Evolutionary conservation across 1,139 yeast species (phyloP), one percentile per base, ranked within the genome.

Genomic region (Yamadazyma jaroonii): DNA sequence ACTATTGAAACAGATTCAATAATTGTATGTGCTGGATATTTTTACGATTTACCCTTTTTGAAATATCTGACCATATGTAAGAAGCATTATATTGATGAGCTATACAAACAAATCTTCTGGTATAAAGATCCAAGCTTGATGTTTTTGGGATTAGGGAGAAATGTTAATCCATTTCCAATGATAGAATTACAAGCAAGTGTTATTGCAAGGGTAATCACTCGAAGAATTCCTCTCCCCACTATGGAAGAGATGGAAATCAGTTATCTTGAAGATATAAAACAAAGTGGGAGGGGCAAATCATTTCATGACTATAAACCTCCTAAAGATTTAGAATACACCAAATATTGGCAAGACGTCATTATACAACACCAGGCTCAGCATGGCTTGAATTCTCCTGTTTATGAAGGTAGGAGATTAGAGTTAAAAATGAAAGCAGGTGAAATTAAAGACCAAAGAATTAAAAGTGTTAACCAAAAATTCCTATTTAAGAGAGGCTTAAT

Each of bases 1-100:
- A 67, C 65, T 11, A 47, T 48, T 10, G 57, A 50, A 21, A 59
- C 72, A 12, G 78, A 73, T 48, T 30, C 36, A 2, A 52, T 74
- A 3, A 54, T 74, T 6, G 70, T 65, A 43, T 72, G 77, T 50
- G 73, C 79, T 2, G 79, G 79, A 4, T 74, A 72, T 45, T 52
- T 67, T 20, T 71, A 70, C 49, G 55, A 58, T 36, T 40, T 67
- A 21, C 76, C 77, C 7, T 73, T 72, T 42, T 52, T 73, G 35
- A 57, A 61, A 35, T 47, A 59, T 9, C 7, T 33, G 3, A 9
- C 14, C 3, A 31, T 39, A 2, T 30, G 34, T 13, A 33, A 39
- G 11, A 25, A 23, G 6, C 29, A 33, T 14, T 56, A 61, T 36
- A 28, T 38, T 3, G 50, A 52, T n/a, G 59, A 57, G 9, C 34